Evolutionary conservation across 371 early-diverging fungal genomes (phyloP), one percentile per base, ranked within the genome.

Genomic region (Mucor mucedo): DNA sequence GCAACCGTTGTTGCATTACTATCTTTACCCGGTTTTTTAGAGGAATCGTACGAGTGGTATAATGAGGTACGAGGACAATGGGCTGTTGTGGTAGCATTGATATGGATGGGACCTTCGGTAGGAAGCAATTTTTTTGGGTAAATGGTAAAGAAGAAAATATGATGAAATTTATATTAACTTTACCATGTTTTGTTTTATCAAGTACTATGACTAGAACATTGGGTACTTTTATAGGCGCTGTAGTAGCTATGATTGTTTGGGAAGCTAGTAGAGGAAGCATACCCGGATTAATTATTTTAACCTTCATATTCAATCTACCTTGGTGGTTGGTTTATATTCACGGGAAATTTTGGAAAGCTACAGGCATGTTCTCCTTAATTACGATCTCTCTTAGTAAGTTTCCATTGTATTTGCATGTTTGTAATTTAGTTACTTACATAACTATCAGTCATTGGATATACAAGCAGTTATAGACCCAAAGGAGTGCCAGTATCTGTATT

Each of bases 61-160:
- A 66, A 58, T 4, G 65, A 67, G 28, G 69, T 62, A 14, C 63
- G 75, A 32, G 81, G 78, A 3, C 77, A 81, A 60, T 81, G 81
- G 81, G 71, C 81, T 3, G 71, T 68, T 11, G 75, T 81, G 0
- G 77, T 77, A n/a, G 81, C 77, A 0, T 39, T 81, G 28, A 76
- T 81, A 40, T 81, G 81, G 81, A 81, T 81, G 81, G 81, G 81
- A 14, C 78, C 81, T 1, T 75, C 75, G 6, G 73, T 78, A 2
- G 81, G 81, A 7, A 81, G 81, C 48, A 78, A 72, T 41, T 70
- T 78, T 62, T 81, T 81, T 52, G 81, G 78, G 79, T 79, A 70
- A 70, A 62, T 8, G 16, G 6, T 9, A 21, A n/a, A 5, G 16
- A 3, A 21, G 4, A 8, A 21, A 21, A 14, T 5, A 44, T 5